Evolutionary conservation across 495 filamentous ascomycete genomes (phyloP).

Genomic region (Xylaria venustula): DNA sequence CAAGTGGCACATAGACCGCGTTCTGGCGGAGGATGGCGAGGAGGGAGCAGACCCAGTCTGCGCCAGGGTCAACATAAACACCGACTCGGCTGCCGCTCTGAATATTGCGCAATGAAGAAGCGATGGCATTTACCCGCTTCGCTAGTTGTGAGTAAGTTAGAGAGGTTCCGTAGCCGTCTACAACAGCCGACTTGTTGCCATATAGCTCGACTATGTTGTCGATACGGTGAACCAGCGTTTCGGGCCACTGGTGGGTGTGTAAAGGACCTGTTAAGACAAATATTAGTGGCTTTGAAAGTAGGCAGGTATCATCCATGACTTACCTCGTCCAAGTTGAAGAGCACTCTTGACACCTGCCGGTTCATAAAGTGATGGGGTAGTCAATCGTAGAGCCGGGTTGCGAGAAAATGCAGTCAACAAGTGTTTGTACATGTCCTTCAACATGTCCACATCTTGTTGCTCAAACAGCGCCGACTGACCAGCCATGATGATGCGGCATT

Average conservation of each 20-base stretch:
- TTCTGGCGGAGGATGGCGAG: conserved; percentile 52
- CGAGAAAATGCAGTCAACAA: neutral
- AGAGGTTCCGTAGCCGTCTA: neutral
- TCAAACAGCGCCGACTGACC: conserved; percentile 15
- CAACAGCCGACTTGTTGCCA: neutral
- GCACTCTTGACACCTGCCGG: no score
- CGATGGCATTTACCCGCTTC: neutral
- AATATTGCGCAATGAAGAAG: neutral
- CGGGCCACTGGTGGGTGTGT: neutral
- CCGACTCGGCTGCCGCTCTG: neutral
- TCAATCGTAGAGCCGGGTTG: neutral
- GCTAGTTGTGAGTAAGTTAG: neutral
- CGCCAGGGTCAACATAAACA: conserved; percentile 18
- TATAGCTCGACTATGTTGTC: neutral
- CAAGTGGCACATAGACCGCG: conserved; percentile 52
- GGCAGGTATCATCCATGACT: neutral
- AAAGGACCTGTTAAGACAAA: neutral
- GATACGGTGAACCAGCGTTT: neutral
- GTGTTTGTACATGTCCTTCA: neutral
- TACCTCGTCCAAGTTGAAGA: neutral
- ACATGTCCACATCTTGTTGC: neutral
- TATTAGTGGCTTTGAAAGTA: neutral
- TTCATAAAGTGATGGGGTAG: neutral
- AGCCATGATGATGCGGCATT: no score
- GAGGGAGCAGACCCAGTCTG: conserved; percentile 48